These are phyloP conservation scores for Lepidium didymum DNA, from an alignment of 345 rosid genomes.

Conservation along the genomic window DNA sequence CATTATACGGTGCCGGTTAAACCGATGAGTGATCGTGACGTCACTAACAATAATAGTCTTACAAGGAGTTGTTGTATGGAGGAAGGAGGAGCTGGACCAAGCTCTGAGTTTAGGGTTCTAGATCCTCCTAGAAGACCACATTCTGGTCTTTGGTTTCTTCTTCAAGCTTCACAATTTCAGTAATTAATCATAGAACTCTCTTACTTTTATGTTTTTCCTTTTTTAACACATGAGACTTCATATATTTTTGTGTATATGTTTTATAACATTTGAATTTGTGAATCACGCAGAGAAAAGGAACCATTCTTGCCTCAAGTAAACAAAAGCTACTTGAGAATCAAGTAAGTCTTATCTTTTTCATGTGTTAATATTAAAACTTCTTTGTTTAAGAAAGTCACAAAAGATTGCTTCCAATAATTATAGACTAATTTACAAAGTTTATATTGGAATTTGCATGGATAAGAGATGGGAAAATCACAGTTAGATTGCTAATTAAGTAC, in stretches of 20 bases:
- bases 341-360: constrained; percentile 38
- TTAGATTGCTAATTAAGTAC: constrained; percentile 81
- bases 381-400: too few species aligned
- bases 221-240: neutral
- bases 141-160: constrained; percentile 92
- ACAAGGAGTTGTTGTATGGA: constrained; percentile 2
- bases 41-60: neutral
- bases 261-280: constrained; percentile 1
- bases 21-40: constrained; percentile 24
- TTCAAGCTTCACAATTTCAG: constrained; percentile 88
- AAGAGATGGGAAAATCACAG: constrained; percentile 96
- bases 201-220: neutral
- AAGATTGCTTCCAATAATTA: constrained; percentile 5
- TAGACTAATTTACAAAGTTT: neutral
- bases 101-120: constrained; percentile 57
- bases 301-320: constrained; percentile 89
- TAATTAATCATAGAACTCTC: constrained; percentile 18
- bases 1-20: constrained; percentile 51
- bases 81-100: constrained; percentile 46
- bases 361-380: neutral
- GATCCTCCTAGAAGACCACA: constrained; percentile 73
- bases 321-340: constrained; percentile 96
- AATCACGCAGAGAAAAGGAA: constrained; percentile 62
- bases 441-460: constrained; percentile 17
- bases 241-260: neutral